phyloP scores from a whole-genome alignment of 805 yeast genomes.

The Ogataea wickerhamii region DNA sequence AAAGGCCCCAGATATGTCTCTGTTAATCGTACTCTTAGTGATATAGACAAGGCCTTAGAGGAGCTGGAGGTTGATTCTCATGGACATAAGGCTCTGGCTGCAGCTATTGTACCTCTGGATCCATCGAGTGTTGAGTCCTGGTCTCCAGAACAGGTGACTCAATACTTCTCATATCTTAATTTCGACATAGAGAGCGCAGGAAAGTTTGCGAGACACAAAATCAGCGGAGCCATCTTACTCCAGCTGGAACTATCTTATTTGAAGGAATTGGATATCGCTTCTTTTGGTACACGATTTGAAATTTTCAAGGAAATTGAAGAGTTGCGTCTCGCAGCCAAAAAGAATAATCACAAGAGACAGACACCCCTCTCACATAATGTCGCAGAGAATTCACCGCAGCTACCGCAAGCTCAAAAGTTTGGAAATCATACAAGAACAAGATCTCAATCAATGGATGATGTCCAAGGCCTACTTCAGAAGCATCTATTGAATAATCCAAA shows the following conservation, averaged over 20 bases:
- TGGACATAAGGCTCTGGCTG: not conserved
- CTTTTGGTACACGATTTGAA: constrained; percentile 95
- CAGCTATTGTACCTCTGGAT: constrained; percentile 28
- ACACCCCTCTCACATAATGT: not conserved
- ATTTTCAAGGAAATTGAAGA: constrained; percentile 84
- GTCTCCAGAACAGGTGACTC: constrained; percentile 84
- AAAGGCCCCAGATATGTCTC: constrained; percentile 32
- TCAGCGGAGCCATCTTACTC: constrained; percentile 79
- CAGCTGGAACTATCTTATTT: constrained; percentile 82
- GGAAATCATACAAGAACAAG: constrained; percentile 43
- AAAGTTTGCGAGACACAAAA: constrained; percentile 81
- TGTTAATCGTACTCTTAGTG: constrained; percentile 56
- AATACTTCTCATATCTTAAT: constrained; percentile 68
- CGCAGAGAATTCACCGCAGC: constrained; percentile 4
- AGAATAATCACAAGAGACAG: constrained; percentile 8
- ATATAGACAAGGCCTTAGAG: constrained; percentile 68
- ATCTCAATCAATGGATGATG: constrained; percentile 50
- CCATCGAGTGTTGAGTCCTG: constrained; percentile 56
- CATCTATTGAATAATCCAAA: constrained; percentile 4
- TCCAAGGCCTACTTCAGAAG: constrained; percentile 12
- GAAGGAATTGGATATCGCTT: constrained; percentile 86
- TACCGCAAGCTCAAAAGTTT: constrained; percentile 14
- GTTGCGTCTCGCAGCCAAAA: constrained; percentile 36
- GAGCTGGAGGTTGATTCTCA: constrained; percentile 43
- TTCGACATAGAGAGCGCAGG: constrained; percentile 74